These are phyloP conservation scores for Calonectria leucothoes DNA, from an alignment of 2,329 filamentous ascomycete genomes.

Conservation along the genomic window DNA sequence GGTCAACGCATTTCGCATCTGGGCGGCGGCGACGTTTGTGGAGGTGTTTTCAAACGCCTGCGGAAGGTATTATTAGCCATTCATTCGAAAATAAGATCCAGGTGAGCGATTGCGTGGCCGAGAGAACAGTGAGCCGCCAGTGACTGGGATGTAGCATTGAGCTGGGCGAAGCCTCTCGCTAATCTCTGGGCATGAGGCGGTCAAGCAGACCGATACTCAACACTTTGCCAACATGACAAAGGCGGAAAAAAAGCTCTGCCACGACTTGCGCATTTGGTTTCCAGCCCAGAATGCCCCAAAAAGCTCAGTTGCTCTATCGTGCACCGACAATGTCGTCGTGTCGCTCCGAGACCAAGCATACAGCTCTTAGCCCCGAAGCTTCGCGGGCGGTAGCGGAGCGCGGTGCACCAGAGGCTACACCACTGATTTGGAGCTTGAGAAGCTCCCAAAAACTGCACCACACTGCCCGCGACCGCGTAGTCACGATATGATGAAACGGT, in stretches of 20 bases:
- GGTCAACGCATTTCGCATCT: constrained; percentile 99
- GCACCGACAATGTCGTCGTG: too few species aligned
- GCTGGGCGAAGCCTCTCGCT: background rate
- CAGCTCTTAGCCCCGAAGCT: too few species aligned
- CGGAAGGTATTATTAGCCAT: constrained; percentile 39
- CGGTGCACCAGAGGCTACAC: background rate
- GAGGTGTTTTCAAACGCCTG: constrained; percentile 99
- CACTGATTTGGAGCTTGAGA: background rate
- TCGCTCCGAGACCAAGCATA: background rate
- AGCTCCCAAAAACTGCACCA: background rate
- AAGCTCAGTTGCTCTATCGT: background rate
- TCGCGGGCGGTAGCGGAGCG: background rate
- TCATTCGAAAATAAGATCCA: background rate
- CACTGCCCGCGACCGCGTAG: background rate
- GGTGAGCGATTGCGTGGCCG: background rate
- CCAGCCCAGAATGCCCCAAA: too few species aligned
- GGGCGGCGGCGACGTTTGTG: constrained; percentile 95
- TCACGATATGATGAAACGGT: background rate
- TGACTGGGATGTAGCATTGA: background rate
- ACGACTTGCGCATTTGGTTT: background rate
- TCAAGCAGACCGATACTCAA: background rate
- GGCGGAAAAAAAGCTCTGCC: background rate
- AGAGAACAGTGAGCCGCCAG: background rate
- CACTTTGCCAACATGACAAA: background rate
- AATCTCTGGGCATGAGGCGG: constrained; percentile 6